Conservation (phyloP, 108 stramenopile species). For the Nitzschia palea region DNA sequence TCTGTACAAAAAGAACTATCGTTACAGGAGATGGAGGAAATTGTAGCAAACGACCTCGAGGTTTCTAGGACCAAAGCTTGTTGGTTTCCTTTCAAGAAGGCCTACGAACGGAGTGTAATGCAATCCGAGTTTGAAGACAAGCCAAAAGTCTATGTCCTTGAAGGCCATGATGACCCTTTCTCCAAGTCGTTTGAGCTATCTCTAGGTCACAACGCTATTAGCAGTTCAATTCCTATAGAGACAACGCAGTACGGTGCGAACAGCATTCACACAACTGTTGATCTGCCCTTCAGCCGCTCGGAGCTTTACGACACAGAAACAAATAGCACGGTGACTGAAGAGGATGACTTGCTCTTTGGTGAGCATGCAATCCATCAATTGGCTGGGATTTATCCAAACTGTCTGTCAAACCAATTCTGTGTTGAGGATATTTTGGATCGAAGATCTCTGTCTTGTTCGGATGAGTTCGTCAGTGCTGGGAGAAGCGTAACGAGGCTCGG, state of each 20-base stretch:
- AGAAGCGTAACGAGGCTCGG: neutral
- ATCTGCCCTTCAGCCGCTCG: neutral
- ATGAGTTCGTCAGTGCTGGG: neutral
- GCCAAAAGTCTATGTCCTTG: neutral
- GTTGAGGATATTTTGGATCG: slow-evolving; percentile 22
- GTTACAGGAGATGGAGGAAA: neutral
- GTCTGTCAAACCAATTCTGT: slow-evolving; percentile 24
- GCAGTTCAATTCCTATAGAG: too few relatives aligned
- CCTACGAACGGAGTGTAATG: slow-evolving; percentile 1
- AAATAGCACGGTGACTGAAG: neutral
- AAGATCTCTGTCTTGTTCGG: slow-evolving; percentile 15
- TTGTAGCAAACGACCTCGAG: neutral
- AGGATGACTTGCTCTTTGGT: neutral
- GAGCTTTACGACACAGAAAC: neutral
- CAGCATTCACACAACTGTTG: neutral
- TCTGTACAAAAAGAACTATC: neutral
- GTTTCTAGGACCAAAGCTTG: neutral
- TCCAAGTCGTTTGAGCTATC: neutral
- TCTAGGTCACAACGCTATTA: neutral
- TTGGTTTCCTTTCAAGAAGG: slow-evolving; percentile 16
- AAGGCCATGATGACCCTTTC: neutral
- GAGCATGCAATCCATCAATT: neutral
- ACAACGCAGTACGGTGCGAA: too few relatives aligned
- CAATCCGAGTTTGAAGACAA: neutral
- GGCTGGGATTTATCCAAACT: slow-evolving; percentile 23